phyloP scores from a whole-genome alignment of 306 rosid species.

The Cicer bijugum region DNA sequence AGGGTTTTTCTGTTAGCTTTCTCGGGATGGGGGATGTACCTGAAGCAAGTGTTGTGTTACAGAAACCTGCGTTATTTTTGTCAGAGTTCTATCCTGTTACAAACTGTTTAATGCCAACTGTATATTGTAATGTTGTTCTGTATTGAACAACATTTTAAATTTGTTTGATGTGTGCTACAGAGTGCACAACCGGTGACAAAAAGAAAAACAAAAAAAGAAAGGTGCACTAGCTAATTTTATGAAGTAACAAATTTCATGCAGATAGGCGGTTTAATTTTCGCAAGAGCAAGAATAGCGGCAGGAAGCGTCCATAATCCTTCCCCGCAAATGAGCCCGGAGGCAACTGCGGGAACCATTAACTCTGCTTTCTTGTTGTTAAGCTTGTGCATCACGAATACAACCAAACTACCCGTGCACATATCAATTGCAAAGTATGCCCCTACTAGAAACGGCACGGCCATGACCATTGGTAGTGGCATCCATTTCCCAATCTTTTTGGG shows the following conservation, averaged over 20 bases:
- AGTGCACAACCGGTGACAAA: slow-evolving; percentile 27
- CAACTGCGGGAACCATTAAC: slow-evolving; percentile 79
- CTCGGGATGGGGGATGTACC: not conserved
- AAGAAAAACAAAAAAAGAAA: not conserved
- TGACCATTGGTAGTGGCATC: slow-evolving; percentile 95
- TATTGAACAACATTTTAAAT: slow-evolving; percentile 22
- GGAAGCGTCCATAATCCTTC: slow-evolving; percentile 97
- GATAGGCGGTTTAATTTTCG: slow-evolving; percentile 79
- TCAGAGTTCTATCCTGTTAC: slow-evolving; percentile 34
- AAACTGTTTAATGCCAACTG: slow-evolving; percentile 37
- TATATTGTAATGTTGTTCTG: slow-evolving; percentile 14
- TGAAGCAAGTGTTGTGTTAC: slow-evolving; percentile 7
- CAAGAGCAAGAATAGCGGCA: slow-evolving; percentile 86
- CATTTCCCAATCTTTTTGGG: slow-evolving; percentile 74
- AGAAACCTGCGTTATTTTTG: slow-evolving; percentile 35
- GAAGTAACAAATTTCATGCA: slow-evolving; percentile 87
- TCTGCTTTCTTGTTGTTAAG: slow-evolving; percentile 61
- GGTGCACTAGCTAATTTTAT: slow-evolving; percentile 44
- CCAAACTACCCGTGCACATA: slow-evolving; percentile 71
- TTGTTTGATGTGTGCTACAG: slow-evolving; percentile 19
- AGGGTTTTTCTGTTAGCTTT: slow-evolving; percentile 8
- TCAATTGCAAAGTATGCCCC: slow-evolving; percentile 91
- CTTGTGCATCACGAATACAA: slow-evolving; percentile 72
- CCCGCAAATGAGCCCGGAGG: slow-evolving; percentile 93
- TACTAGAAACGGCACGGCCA: slow-evolving; percentile 90